These are phyloP conservation scores for Amanita polypyramis DNA, from an alignment of 768 basidiomycete species.

Conservation along the genomic window DNA sequence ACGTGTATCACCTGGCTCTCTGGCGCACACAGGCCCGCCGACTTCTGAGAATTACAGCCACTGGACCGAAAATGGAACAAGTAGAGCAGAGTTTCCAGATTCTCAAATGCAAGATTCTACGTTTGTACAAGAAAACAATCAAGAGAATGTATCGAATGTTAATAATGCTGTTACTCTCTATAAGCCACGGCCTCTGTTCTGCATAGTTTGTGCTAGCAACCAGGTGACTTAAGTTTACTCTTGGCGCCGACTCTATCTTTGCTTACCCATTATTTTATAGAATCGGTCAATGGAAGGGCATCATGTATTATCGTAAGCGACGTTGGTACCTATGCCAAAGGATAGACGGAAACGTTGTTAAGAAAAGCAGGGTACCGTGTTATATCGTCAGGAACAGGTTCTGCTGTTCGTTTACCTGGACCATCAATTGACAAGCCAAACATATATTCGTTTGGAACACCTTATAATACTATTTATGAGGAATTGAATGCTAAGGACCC, in stretches of 20 bases:
- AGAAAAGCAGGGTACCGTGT: slow-evolving; percentile 91
- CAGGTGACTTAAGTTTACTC: slow-evolving; percentile 46
- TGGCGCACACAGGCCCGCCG: slow-evolving; percentile 26
- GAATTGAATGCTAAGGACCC: slow-evolving; percentile 79
- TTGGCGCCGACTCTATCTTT: neutral
- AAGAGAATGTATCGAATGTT: neutral
- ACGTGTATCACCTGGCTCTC: slow-evolving; percentile 29
- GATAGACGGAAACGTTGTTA: slow-evolving; percentile 10
- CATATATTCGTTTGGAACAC: slow-evolving; percentile 93
- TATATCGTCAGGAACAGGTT: slow-evolving; percentile 92
- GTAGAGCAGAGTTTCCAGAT: neutral
- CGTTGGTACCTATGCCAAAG: neutral
- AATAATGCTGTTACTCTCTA: slow-evolving; percentile 20
- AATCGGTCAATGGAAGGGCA: slow-evolving; percentile 99
- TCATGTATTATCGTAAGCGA: slow-evolving; percentile 71
- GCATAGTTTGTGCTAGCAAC: slow-evolving; percentile 99
- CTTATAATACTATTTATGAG: slow-evolving; percentile 92
- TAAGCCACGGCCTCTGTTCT: slow-evolving; percentile 77
- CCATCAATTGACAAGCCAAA: slow-evolving; percentile 97
- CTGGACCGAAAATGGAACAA: slow-evolving; percentile 18
- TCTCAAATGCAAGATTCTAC: neutral
- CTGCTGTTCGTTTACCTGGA: slow-evolving; percentile 92
- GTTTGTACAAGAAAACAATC: neutral
- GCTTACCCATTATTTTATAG: slow-evolving; percentile 27
- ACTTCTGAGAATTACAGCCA: slow-evolving; percentile 13